Evolutionary conservation across 2,329 filamentous ascomycete genomes (phyloP).

Genomic region (Nemania diffusa): DNA sequence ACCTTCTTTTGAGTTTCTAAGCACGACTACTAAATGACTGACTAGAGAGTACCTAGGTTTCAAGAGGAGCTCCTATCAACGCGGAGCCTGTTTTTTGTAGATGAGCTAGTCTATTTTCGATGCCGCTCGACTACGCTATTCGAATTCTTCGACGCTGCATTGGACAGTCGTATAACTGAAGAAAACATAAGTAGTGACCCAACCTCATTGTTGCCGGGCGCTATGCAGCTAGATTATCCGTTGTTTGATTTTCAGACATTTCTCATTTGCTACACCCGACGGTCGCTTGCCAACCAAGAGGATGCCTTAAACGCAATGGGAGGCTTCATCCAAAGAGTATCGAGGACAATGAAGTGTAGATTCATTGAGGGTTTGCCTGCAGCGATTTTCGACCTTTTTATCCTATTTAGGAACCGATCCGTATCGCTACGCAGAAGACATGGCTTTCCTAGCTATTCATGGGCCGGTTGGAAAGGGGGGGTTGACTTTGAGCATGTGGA

Average conservation of each 20-base stretch:
- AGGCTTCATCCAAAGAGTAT: background rate
- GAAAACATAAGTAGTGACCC: background rate
- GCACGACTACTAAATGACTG: background rate
- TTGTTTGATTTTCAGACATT: background rate
- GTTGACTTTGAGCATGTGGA: background rate
- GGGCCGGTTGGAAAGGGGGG: background rate
- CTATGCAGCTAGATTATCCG: background rate
- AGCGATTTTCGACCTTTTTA: background rate
- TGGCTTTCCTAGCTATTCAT: constrained; percentile 1
- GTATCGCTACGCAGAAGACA: background rate
- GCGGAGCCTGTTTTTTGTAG: background rate
- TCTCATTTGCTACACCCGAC: background rate
- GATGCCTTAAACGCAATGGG: background rate
- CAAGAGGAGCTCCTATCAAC: background rate
- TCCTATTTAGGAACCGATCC: background rate
- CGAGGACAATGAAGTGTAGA: background rate
- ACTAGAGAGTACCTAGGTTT: background rate
- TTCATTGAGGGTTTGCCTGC: background rate
- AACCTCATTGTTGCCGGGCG: background rate
- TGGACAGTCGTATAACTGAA: background rate
- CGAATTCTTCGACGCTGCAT: background rate
- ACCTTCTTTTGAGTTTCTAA: background rate
- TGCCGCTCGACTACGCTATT: background rate
- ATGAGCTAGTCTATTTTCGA: background rate
- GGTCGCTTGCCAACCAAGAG: background rate